Conservation (phyloP, 805 yeast species). For the Tanozyma kutaoensis region DNA sequence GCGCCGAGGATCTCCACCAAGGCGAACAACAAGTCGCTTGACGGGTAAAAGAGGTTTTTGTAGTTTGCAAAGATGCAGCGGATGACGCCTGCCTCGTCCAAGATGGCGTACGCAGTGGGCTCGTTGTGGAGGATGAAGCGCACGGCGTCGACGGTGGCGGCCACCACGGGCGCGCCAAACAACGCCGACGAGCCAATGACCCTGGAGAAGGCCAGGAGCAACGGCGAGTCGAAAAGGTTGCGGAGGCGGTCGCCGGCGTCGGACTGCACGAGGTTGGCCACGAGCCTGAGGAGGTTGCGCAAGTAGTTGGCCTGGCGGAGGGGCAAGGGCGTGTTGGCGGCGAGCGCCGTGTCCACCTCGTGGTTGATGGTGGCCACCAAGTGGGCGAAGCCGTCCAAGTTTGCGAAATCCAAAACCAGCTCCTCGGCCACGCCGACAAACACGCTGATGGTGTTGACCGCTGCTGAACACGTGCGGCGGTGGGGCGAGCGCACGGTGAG, state of each 20-base stretch:
- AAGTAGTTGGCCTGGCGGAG: constrained; percentile 43
- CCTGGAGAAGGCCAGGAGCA: constrained; percentile 47
- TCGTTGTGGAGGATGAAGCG: constrained; percentile 73
- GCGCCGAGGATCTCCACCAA: constrained; percentile 70
- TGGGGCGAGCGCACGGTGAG: constrained; percentile 36
- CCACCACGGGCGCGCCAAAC: constrained; percentile 57
- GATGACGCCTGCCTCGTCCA: constrained; percentile 67
- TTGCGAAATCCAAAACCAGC: constrained; percentile 48
- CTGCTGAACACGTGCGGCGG: constrained; percentile 49
- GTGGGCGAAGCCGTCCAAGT: constrained; percentile 49
- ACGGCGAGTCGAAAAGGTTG: constrained; percentile 73
- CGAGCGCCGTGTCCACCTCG: constrained; percentile 54
- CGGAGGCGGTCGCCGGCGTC: constrained; percentile 78
- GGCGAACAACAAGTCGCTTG: constrained; percentile 43
- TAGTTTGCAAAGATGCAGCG: constrained; percentile 50
- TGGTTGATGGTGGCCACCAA: constrained; percentile 46
- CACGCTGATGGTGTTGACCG: constrained; percentile 41
- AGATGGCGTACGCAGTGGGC: constrained; percentile 74
- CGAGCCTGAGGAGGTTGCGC: constrained; percentile 44
- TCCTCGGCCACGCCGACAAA: constrained; percentile 32
- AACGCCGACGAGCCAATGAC: constrained; percentile 41
- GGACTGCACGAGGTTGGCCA: constrained; percentile 48
- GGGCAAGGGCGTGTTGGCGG: constrained; percentile 42
- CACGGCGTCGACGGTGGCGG: constrained; percentile 49
- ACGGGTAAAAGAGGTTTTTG: constrained; percentile 39